These are phyloP conservation scores for Tuber umbilicatum DNA, from an alignment of 495 filamentous ascomycete species.

Conservation along the genomic window DNA sequence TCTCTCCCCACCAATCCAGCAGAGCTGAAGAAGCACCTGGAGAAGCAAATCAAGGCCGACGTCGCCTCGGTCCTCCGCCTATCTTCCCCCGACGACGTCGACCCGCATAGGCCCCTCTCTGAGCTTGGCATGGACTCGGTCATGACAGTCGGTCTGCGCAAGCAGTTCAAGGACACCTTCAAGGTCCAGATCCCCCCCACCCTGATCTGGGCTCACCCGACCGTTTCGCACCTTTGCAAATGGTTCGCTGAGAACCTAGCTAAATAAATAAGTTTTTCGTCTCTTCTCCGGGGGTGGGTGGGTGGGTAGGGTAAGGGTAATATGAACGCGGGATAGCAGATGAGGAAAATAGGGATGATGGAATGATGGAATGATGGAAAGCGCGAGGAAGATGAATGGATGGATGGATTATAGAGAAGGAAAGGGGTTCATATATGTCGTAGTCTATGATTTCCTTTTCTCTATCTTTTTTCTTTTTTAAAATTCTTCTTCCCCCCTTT, in stretches of 20 bases:
- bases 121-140: constrained; percentile 48
- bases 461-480: background rate
- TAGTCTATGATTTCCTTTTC: constrained; percentile 3
- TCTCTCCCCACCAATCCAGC: constrained; percentile 2
- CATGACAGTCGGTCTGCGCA: constrained; percentile 46
- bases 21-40: background rate
- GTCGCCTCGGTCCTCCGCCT: background rate
- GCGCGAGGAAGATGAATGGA: background rate
- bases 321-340: background rate
- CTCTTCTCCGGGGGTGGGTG: background rate
- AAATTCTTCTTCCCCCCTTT: background rate
- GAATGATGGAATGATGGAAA: background rate
- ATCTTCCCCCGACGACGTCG: constrained; percentile 41
- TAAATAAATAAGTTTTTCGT: background rate
- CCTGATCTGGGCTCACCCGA: constrained; percentile 45
- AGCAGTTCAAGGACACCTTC: constrained; percentile 43
- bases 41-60: constrained; percentile 3
- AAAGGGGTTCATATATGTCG: constrained; percentile 1
- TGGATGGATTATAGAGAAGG: background rate
- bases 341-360: background rate
- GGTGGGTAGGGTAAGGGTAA: background rate
- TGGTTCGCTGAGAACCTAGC: constrained; percentile 41
- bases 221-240: constrained; percentile 43
- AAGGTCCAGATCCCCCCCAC: constrained; percentile 46
- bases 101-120: constrained; percentile 41